Percentiles rank a stretch among this genome's conserved stretches.
Conservation (phyloP, 768 basidiomycete species). For the Paxillus ammoniavirescens region DNA sequence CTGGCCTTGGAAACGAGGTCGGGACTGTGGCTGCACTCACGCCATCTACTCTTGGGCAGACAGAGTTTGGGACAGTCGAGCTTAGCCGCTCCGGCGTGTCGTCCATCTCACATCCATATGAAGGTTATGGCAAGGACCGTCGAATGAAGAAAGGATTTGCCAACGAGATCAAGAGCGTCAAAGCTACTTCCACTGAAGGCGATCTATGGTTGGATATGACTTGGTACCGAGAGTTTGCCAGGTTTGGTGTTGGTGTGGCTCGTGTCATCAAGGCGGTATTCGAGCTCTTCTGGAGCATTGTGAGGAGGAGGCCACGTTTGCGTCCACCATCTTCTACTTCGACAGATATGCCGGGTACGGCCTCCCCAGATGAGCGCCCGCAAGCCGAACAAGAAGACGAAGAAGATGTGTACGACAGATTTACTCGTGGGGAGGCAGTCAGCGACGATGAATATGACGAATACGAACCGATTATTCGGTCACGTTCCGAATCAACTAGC, state of each 20-base stretch:
- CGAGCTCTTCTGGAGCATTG: conserved; percentile 13
- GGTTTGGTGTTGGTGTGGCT: conserved; percentile 31
- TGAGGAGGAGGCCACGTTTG: conserved; percentile 14
- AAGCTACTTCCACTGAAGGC: conserved; percentile 31
- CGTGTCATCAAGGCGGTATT: conserved; percentile 25
- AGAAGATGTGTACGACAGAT: conserved; percentile 49
- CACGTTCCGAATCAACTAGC: conserved; percentile 17
- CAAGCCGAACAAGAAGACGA: conserved; percentile 26
- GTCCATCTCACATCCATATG: conserved; percentile 31
- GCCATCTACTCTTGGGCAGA: conserved; percentile 7
- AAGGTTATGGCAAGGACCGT: conserved; percentile 23
- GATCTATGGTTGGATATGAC: conserved; percentile 40
- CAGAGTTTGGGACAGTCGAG: conserved; percentile 35
- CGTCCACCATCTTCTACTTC: conserved; percentile 3
- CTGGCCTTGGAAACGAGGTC: conserved; percentile 75
- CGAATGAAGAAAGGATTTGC: conserved; percentile 38
- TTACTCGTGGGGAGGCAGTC: conserved; percentile 57
- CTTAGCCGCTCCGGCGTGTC: conserved; percentile 43
- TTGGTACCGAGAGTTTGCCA: conserved; percentile 40
- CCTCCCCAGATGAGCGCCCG: conserved; percentile 3
- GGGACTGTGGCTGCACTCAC: conserved; percentile 42
- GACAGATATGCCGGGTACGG: conserved; percentile 5
- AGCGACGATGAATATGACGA: conserved; percentile 51
- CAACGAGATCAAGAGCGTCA: conserved; percentile 51
- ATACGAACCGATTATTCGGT: conserved; percentile 23